Evolutionary conservation across 148 eudicot species (phyloP), one percentile per base, ranked within the genome.

Genomic region (Vaccinium macrocarpon): DNA sequence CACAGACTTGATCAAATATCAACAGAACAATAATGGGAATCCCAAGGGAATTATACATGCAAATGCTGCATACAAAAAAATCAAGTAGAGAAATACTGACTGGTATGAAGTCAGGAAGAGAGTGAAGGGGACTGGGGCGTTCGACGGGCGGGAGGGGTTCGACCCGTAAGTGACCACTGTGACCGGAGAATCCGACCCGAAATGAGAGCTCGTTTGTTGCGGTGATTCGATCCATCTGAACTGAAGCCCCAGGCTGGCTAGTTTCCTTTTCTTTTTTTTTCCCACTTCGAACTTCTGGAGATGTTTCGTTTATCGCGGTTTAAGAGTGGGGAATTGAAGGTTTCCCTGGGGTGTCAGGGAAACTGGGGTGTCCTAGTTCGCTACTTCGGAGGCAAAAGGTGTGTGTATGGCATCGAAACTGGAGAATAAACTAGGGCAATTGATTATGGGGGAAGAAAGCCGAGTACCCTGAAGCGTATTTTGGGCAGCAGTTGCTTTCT

Each of bases 131-230:
- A 79, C 59, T 50, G 73, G 86, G 86, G 87, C 91, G 87, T 84
- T 93, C 89, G 51, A 91, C 97, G 2, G 98, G 93, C 50, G 97
- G 96, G 72, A 95, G 94, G 78, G 97, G 98, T 78, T 95, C 94
- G 88, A 95, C 46, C 23, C 88, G 84, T 73, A 95, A 92, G 84
- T 95, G 98, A 27, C 93, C 98, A 38, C 91, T 86, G 88, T 95
- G 94, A 18, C 98, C 98, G 79, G 96, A 84, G 78, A 95, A 90
- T 77, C 96, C 97, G 84, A 95, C 94, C 86, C 97, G 94, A 81
- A 95, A 95, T 0, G 95, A 77, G 8, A 95, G 79, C 61, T 89
- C 98, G 85, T 88, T 90, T 16, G 87, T 85, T 8, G 89, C 92
- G 9, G 70, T 72, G 35, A 95, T 42, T 56, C 95, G 93, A 86